A percentile compares a stretch with the other conserved stretches of the same genome.
These are phyloP conservation scores for Taphrina wiesneri DNA, from an alignment of 1,139 yeast genomes.

Conservation along the genomic window DNA sequence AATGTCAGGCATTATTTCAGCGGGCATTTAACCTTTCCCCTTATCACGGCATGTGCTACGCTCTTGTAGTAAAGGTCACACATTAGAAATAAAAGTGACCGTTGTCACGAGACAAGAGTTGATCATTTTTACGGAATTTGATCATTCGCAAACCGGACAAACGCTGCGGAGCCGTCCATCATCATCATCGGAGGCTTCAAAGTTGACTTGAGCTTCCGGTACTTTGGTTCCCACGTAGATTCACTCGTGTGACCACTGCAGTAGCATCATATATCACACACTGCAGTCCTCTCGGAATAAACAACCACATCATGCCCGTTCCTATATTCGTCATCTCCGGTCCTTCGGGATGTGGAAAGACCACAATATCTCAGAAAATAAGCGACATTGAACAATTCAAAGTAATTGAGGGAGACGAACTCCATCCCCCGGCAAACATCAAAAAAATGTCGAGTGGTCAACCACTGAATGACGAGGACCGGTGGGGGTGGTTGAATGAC, in stretches of 20 bases:
- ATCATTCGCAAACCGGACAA: not conserved
- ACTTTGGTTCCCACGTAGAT: not conserved
- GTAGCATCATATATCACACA: no score
- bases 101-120: no score
- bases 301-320: conserved; percentile 11
- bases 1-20: conserved; percentile 13
- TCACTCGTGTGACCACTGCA: no score
- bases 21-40: not conserved
- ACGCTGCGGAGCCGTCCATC: not conserved
- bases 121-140: not conserved
- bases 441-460: conserved; percentile 78
- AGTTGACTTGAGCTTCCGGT: not conserved
- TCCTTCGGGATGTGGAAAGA: conserved; percentile 92
- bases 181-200: not conserved
- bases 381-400: conserved; percentile 53
- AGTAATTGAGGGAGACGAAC: conserved; percentile 78
- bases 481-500: conserved; percentile 80
- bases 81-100: no score
- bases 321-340: conserved; percentile 50
- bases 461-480: conserved; percentile 82
- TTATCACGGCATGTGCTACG: no score
- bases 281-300: no score
- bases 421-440: conserved; percentile 53
- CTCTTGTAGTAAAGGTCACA: no score
- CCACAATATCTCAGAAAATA: conserved; percentile 68